phyloP scores from a whole-genome alignment of 129 eudicot species.

The Flaveria trinervia region DNA sequence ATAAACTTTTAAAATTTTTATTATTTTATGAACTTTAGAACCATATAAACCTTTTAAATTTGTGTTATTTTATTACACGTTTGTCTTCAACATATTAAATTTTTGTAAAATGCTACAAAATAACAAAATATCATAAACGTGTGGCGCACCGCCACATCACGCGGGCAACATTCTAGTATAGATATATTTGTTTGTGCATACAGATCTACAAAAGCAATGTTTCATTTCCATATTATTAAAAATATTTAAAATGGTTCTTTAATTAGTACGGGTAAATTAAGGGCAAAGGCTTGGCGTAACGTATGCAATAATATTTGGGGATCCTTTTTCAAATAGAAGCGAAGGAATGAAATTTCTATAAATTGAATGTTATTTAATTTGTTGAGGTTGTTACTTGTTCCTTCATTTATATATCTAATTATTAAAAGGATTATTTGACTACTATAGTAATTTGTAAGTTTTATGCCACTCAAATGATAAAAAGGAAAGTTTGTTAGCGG shows the following conservation, averaged over 20 bases:
- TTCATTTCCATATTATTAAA: background rate
- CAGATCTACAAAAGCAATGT: too few species aligned
- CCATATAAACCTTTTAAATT: too few species aligned
- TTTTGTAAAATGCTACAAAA: too few species aligned
- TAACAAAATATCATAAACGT: too few species aligned
- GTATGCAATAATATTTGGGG: slow-evolving; percentile 29
- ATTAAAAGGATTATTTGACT: background rate
- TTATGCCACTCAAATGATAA: background rate
- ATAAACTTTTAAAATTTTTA: too few species aligned
- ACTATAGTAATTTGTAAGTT: background rate
- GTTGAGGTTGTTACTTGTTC: slow-evolving; percentile 10
- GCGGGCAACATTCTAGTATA: too few species aligned
- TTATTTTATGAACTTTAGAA: too few species aligned
- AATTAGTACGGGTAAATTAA: background rate
- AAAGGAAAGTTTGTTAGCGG: background rate
- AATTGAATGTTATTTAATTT: background rate
- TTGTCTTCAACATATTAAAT: too few species aligned
- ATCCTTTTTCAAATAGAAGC: slow-evolving; percentile 33
- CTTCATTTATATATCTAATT: background rate
- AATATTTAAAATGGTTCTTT: background rate
- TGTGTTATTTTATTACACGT: too few species aligned
- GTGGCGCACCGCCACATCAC: too few species aligned
- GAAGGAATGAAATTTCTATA: slow-evolving; percentile 13
- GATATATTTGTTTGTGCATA: too few species aligned
- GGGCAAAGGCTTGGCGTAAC: slow-evolving; percentile 24